Conservation (phyloP, 2,329 filamentous ascomycete species). For the Corynespora cassiicola region DNA sequence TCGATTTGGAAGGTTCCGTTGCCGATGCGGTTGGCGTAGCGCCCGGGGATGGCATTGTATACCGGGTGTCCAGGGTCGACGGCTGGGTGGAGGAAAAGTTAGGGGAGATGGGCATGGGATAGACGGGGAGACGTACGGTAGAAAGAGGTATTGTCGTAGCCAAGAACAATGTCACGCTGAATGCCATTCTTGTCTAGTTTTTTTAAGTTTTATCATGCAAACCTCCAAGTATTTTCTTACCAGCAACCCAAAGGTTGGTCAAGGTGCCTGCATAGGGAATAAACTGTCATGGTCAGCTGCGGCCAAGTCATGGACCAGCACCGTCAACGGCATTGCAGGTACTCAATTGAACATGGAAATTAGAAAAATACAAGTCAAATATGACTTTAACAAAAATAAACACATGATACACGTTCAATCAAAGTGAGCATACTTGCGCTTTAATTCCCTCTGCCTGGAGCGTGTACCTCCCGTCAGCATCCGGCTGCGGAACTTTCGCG, state of each 20-base stretch:
- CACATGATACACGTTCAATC: background rate
- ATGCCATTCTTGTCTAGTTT: conserved; percentile 34
- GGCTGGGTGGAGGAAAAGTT: conserved; percentile 27
- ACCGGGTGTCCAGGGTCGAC: conserved; percentile 43
- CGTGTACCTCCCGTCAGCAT: conserved; percentile 38
- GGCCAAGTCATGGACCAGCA: background rate
- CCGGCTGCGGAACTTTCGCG: conserved; percentile 18
- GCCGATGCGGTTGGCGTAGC: conserved; percentile 43
- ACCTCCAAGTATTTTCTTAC: conserved; percentile 10
- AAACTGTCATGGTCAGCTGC: conserved; percentile 17
- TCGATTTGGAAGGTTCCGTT: conserved; percentile 38
- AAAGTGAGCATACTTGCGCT: conserved; percentile 27
- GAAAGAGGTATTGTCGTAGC: conserved; percentile 42
- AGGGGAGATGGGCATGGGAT: background rate
- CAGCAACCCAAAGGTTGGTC: conserved; percentile 42
- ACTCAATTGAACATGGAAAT: background rate
- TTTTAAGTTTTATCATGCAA: conserved; percentile 15
- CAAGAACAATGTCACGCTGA: conserved; percentile 38
- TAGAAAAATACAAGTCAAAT: background rate
- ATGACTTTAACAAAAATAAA: no score
- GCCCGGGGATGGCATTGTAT: conserved; percentile 42
- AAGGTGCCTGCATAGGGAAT: conserved; percentile 42
- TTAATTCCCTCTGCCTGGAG: conserved; percentile 37
- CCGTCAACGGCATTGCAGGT: background rate
- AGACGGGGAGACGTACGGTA: conserved; percentile 31